Conservation (phyloP, 78 protist genomes). For the Ministeria vibrans region DNA sequence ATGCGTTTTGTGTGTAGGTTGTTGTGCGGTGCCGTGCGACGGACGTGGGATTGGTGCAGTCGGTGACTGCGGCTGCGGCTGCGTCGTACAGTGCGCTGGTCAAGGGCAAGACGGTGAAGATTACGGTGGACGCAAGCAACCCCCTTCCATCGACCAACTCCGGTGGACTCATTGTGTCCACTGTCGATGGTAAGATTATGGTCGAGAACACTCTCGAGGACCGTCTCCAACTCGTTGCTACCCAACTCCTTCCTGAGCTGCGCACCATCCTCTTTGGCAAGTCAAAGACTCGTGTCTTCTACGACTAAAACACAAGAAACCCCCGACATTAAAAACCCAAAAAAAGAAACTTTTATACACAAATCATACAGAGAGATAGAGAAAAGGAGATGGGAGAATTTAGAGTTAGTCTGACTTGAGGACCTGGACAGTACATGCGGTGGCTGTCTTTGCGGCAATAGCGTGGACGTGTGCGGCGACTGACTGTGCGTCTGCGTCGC, state of each 20-base stretch:
- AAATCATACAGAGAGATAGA: no score
- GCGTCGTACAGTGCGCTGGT: background rate
- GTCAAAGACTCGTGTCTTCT: background rate
- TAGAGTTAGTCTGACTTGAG: no score
- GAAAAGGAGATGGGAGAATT: no score
- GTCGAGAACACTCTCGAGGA: conserved; percentile 15
- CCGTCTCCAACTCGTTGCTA: background rate
- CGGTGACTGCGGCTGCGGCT: background rate
- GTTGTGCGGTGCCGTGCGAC: background rate
- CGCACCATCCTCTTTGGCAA: conserved; percentile 15
- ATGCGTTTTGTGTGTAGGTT: no score
- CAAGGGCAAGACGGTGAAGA: background rate
- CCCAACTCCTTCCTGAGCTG: background rate
- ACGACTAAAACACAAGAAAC: no score
- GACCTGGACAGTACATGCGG: no score
- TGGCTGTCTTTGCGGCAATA: no score
- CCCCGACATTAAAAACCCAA: no score
- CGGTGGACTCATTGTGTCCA: background rate
- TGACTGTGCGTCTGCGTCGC: no score
- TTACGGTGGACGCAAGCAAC: background rate
- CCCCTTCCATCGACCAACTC: background rate
- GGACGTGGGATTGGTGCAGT: background rate
- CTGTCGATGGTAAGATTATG: no score
- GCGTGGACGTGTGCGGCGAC: no score
- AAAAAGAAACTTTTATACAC: no score